These are phyloP conservation scores for Brassica rapa DNA, from an alignment of 345 rosid genomes.

Conservation along the genomic window DNA sequence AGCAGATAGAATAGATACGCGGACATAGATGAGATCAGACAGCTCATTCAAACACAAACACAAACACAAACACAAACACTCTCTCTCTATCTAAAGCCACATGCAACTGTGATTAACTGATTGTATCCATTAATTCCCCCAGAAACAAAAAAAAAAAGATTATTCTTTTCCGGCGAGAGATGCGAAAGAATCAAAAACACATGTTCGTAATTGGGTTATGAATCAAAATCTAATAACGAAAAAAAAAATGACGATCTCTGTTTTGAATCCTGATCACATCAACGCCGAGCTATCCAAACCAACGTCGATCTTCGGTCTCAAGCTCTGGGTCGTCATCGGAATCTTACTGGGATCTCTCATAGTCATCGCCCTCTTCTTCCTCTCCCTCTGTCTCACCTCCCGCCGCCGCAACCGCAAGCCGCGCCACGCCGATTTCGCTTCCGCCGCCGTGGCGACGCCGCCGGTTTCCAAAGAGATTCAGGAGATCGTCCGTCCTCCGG, in stretches of 20 bases:
- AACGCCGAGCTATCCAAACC: slow-evolving; percentile 53
- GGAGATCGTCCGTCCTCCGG: slow-evolving; percentile 56
- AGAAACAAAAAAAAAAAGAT: neutral
- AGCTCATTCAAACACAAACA: slow-evolving; percentile 35
- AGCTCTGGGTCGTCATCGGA: slow-evolving; percentile 76
- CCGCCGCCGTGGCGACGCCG: slow-evolving; percentile 41
- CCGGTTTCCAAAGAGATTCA: slow-evolving; percentile 75
- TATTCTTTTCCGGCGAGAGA: slow-evolving; percentile 22
- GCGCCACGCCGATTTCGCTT: slow-evolving; percentile 24
- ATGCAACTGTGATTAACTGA: slow-evolving; percentile 37
- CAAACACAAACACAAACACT: neutral
- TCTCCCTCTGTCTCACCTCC: slow-evolving; percentile 77
- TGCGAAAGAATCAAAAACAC: slow-evolving; percentile 25
- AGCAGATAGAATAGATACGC: slow-evolving; percentile 16
- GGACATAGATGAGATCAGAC: slow-evolving; percentile 23
- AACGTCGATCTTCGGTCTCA: slow-evolving; percentile 80
- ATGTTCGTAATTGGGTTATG: neutral
- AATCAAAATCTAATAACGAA: neutral
- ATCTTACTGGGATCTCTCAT: slow-evolving; percentile 74
- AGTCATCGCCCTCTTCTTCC: slow-evolving; percentile 75
- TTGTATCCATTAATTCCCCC: slow-evolving; percentile 33
- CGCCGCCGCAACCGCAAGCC: slow-evolving; percentile 52
- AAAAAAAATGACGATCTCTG: slow-evolving; percentile 11
- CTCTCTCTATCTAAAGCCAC: slow-evolving; percentile 7
- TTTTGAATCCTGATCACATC: slow-evolving; percentile 38